Conservation (phyloP, 768 basidiomycete species). For the Saitozyma podzolica region DNA sequence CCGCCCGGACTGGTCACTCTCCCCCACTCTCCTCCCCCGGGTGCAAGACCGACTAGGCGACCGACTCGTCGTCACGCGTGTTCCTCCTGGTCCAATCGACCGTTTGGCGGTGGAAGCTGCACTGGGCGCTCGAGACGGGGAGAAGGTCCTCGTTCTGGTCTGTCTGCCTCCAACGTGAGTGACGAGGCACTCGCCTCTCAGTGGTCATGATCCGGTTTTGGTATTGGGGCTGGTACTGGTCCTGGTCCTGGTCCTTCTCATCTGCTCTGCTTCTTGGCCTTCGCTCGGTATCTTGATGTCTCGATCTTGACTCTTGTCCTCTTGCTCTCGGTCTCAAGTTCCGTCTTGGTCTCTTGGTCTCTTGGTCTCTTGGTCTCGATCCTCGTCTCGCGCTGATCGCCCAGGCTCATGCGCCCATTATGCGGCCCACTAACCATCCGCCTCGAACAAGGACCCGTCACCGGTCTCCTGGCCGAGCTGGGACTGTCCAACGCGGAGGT, state of each 20-base stretch:
- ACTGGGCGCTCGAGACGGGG: not conserved
- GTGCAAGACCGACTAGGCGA: slow-evolving; percentile 21
- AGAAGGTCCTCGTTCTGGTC: slow-evolving; percentile 32
- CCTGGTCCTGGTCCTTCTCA: no score
- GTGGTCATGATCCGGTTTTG: not conserved
- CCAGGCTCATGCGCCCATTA: slow-evolving; percentile 37
- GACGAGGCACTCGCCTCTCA: not conserved
- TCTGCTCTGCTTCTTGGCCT: no score
- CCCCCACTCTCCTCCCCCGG: slow-evolving; percentile 16
- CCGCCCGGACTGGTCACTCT: slow-evolving; percentile 24
- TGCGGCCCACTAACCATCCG: slow-evolving; percentile 34
- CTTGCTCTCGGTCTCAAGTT: no score
- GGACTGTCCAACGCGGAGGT: slow-evolving; percentile 34
- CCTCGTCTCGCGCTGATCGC: not conserved
- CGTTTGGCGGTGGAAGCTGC: slow-evolving; percentile 6
- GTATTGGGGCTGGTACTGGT: no score
- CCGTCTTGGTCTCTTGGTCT: no score
- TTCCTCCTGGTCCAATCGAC: slow-evolving; percentile 14
- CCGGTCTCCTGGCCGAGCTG: slow-evolving; percentile 37
- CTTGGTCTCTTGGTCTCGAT: no score
- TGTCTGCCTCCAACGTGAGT: slow-evolving; percentile 45
- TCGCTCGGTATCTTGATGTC: not conserved
- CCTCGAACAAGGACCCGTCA: slow-evolving; percentile 39
- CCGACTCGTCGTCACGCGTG: slow-evolving; percentile 13
- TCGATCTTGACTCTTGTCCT: not conserved